Conservation (phyloP, 352 stramenopile species). For the Pythium diclinum region DNA sequence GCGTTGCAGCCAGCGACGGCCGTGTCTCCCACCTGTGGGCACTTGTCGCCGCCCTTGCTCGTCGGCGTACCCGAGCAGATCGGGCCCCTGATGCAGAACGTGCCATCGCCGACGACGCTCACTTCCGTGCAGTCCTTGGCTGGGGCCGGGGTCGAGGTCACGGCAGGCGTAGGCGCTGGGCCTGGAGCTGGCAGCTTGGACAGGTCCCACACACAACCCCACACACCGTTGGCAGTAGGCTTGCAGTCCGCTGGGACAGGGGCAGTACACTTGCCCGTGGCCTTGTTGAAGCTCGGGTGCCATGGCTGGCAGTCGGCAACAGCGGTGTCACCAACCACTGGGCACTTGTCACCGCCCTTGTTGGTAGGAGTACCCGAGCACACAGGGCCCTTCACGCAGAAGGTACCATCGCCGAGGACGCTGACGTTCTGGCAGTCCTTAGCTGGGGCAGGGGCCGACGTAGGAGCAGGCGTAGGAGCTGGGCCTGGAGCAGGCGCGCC, state of each 20-base stretch:
- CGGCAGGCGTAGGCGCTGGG: neutral
- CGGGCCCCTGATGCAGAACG: conserved; percentile 31
- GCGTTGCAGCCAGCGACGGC: conserved; percentile 22
- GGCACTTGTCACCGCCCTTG: conserved; percentile 22
- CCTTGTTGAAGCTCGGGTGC: conserved; percentile 17
- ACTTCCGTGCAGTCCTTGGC: conserved; percentile 24
- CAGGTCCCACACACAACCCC: conserved; percentile 22
- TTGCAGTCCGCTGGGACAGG: conserved; percentile 21
- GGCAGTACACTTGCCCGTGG: conserved; percentile 19
- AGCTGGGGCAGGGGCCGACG: too few relatives aligned
- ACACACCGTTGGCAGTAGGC: neutral
- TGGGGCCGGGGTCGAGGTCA: neutral
- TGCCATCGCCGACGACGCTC: conserved; percentile 31
- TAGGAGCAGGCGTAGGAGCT: too few relatives aligned
- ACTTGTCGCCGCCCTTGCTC: conserved; percentile 19
- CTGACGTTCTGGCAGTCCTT: conserved; percentile 28
- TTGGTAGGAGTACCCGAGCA: conserved; percentile 23
- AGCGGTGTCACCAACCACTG: conserved; percentile 19
- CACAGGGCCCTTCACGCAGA: conserved; percentile 31
- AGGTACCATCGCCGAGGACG: conserved; percentile 33
- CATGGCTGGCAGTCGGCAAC: conserved; percentile 18
- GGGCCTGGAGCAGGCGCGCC: too few relatives aligned
- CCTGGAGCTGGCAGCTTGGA: conserved; percentile 10
- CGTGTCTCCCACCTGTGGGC: conserved; percentile 22
- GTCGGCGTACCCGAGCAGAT: conserved; percentile 25